Percentiles rank a stretch among this genome's conserved stretches.
Evolutionary conservation across 305 asterid genomes (phyloP).

Genomic region (Fraxinus nigra): DNA sequence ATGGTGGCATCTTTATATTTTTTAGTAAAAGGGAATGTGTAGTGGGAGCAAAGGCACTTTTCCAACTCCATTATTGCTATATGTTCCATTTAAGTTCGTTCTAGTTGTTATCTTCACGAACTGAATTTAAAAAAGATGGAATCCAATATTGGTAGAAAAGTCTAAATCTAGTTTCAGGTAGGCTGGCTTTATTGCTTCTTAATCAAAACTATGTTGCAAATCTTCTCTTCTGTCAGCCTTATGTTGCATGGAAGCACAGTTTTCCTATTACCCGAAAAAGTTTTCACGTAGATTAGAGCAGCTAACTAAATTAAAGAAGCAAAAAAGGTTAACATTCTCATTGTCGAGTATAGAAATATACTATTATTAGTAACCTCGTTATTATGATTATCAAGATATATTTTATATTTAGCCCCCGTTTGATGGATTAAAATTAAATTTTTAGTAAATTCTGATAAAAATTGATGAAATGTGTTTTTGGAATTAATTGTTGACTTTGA

Average conservation of each 20-base stretch:
- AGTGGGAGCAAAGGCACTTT: conserved; percentile 62
- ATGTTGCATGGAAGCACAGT: too few relatives aligned
- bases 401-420: too few relatives aligned
- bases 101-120: conserved; percentile 47
- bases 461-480: too few relatives aligned
- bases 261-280: too few relatives aligned
- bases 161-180: conserved; percentile 17
- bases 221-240: conserved; percentile 18
- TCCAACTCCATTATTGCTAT: conserved; percentile 52
- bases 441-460: too few relatives aligned
- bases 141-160: conserved; percentile 10
- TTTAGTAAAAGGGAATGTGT: conserved; percentile 35
- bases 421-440: too few relatives aligned
- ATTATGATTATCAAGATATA: too few relatives aligned
- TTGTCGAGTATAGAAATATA: too few relatives aligned
- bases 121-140: conserved; percentile 12
- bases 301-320: background rate
- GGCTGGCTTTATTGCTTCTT: conserved; percentile 1
- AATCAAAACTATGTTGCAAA: conserved; percentile 1
- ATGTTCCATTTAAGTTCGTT: conserved; percentile 30
- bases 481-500: too few relatives aligned
- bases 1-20: conserved; percentile 23
- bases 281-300: background rate
- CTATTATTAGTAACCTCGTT: too few relatives aligned
- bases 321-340: background rate